phyloP scores from a whole-genome alignment of 75 land plant species.

The Selaginella tamariscina region DNA sequence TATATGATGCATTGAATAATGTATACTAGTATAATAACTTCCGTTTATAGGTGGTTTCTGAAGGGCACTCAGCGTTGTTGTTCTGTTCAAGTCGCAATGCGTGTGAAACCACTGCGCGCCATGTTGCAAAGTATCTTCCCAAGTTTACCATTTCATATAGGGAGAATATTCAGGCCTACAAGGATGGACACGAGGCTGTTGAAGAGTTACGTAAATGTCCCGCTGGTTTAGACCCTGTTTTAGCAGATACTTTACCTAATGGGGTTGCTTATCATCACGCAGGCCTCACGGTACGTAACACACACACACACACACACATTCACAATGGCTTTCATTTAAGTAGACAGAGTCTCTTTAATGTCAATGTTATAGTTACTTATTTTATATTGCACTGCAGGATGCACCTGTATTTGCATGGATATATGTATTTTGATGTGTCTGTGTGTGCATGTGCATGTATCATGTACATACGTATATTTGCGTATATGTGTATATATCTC shows the following conservation, averaged over 20 bases:
- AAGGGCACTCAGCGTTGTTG: slow-evolving; percentile 82
- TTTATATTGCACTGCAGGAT: no score
- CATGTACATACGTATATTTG: no score
- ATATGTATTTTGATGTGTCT: no score
- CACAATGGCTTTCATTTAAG: no score
- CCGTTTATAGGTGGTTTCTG: slow-evolving; percentile 62
- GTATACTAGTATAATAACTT: no score
- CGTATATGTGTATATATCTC: no score
- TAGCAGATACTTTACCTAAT: slow-evolving; percentile 76
- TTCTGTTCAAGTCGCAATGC: slow-evolving; percentile 97
- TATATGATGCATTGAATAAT: no score
- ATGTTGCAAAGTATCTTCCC: slow-evolving; percentile 70
- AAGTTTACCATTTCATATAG: slow-evolving; percentile 21
- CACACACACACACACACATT: no score
- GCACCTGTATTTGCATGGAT: no score
- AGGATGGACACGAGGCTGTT: slow-evolving; percentile 48
- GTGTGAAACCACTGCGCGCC: slow-evolving; percentile 92
- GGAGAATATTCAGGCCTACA: slow-evolving; percentile 26
- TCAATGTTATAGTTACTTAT: no score
- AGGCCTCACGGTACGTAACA: slow-evolving; percentile 99
- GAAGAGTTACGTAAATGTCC: slow-evolving; percentile 74
- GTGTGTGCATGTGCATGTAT: no score
- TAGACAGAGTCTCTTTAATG: no score
- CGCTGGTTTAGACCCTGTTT: slow-evolving; percentile 71
- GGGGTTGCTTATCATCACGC: slow-evolving; percentile 99